Conservation (phyloP, 495 filamentous ascomycete species). For the Parachaetomium inaequale region DNA sequence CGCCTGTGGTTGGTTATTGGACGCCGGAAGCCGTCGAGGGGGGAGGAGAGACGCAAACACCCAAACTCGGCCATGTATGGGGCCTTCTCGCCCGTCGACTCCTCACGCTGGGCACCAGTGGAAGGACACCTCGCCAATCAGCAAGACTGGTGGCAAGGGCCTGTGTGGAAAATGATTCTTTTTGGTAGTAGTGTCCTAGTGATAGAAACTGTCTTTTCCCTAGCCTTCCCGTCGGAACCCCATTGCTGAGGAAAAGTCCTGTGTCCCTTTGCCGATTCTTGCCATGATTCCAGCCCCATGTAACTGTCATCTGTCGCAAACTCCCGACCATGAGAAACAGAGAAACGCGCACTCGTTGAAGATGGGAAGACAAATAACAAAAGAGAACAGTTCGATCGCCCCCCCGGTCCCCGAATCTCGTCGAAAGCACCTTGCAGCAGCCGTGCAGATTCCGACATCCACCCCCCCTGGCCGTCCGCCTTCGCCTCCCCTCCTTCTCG, state of each 20-base stretch:
- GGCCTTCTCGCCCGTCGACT: background rate
- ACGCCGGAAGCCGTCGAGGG: background rate
- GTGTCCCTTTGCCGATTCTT: constrained; percentile 17
- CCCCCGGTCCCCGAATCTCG: background rate
- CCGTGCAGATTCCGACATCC: background rate
- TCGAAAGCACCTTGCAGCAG: background rate
- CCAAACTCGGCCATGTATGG: background rate
- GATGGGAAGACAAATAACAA: background rate
- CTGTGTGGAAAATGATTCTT: constrained; percentile 3
- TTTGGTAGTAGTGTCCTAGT: background rate
- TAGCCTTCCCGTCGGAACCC: background rate
- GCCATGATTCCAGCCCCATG: constrained; percentile 3
- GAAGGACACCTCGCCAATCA: constrained; percentile 3
- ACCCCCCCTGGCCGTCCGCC: background rate
- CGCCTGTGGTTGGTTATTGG: background rate
- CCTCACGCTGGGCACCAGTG: background rate
- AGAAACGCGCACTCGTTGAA: constrained; percentile 1
- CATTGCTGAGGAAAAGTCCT: constrained; percentile 19
- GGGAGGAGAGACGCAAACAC: background rate
- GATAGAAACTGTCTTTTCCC: background rate
- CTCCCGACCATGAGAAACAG: constrained; percentile 1
- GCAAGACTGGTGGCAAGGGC: constrained; percentile 5
- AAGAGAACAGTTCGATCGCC: background rate
- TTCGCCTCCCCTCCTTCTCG: background rate
- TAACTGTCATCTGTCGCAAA: background rate